Evolutionary conservation across 768 basidiomycete genomes (phyloP), one percentile per base, ranked within the genome.

Genomic region (Podaxis carcinomalis): DNA sequence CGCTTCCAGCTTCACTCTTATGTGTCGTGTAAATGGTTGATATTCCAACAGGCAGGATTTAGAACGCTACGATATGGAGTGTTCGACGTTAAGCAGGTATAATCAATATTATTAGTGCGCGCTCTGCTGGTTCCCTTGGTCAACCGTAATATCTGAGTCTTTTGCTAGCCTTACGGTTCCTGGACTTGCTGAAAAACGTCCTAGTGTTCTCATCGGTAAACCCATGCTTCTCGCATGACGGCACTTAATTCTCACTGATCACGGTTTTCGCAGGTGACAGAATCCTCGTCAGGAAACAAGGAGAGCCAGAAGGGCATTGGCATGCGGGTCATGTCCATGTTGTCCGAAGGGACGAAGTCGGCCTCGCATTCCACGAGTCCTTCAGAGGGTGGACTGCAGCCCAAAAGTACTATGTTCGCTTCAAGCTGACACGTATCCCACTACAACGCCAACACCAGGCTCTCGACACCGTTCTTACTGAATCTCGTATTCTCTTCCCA

Each of bases 391-490:
- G 70, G 66, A 63, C 66, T 1, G 58, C 69, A 7, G 73, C 74
- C 3, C 73, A 77, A 40, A 70, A 56, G 0, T 87, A 80, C 68
- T 75, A 78, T 25, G 77, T 87, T 21, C 78, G 80, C 0, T 88
- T 88, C 71, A 80, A 80, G 63, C 68, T 88, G 6, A 86, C 82
- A 64, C 79, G 86, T 0, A 75, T 80, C 62, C 80, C 84, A 1
- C 59, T 85, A 6, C 79, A 80, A 19, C 75, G 87, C 0, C 85
- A 87, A 68, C 85, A 88, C 66, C 80, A 83, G 59, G 87, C 85
- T 0, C 67, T 88, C 55, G 76, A 80, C 42, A 74, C 75, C 0
- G 72, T 72, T 0, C 82, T 80, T 64, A 69, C 73, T 0, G 76
- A 78, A 46, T 73, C 78, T 7, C 76, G 82, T 0, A 68, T 86